Evolutionary conservation across 805 yeast genomes (phyloP).

Genomic region (Metschnikowia proteae): DNA sequence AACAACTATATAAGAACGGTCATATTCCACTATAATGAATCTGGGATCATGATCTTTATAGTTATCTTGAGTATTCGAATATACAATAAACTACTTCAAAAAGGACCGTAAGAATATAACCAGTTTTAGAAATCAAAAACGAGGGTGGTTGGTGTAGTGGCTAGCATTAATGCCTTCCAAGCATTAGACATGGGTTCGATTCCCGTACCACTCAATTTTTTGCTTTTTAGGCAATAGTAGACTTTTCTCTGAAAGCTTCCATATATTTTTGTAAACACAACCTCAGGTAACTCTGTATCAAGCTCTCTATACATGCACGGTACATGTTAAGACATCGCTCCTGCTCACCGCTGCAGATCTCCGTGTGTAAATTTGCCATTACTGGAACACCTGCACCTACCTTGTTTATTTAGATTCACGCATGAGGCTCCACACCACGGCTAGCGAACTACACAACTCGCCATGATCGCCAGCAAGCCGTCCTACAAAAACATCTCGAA

Average conservation of each 20-base stretch:
- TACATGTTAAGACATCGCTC: too few relatives aligned
- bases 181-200: constrained; percentile 93
- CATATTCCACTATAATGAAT: too few relatives aligned
- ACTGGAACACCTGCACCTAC: constrained; percentile 2
- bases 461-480: constrained; percentile 13
- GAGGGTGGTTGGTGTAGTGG: constrained; percentile 89
- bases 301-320: too few relatives aligned
- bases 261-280: too few relatives aligned
- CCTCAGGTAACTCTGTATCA: too few relatives aligned
- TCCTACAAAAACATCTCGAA: constrained; percentile 12
- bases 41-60: not conserved
- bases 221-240: too few relatives aligned
- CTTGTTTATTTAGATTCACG: constrained; percentile 1
- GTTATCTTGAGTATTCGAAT: not conserved
- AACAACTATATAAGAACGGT: too few relatives aligned
- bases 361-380: constrained; percentile 20
- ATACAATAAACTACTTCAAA: too few relatives aligned
- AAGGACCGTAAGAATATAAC: too few relatives aligned
- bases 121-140: not conserved
- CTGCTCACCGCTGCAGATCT: not conserved
- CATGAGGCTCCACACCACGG: not conserved
- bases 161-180: constrained; percentile 90
- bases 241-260: too few relatives aligned
- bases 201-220: constrained; percentile 73
- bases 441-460: not conserved